Conservation (phyloP, 495 filamentous ascomycete species). For the Xylaria palmicola region DNA sequence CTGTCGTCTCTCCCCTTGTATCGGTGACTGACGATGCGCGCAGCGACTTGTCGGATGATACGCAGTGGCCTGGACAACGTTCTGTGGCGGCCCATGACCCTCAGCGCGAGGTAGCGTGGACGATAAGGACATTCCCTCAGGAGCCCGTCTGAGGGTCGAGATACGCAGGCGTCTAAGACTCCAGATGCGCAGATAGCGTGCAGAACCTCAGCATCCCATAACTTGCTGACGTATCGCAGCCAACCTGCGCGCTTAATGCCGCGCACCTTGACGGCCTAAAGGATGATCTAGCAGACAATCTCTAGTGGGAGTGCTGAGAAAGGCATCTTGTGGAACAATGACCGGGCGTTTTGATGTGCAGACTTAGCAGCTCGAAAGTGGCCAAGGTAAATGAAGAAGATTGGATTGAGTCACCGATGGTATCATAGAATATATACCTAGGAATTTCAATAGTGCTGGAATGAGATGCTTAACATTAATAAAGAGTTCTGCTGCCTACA, state of each 20-base stretch:
- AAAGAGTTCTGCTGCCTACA: no score
- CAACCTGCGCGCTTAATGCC: background rate
- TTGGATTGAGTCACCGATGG: background rate
- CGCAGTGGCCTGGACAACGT: background rate
- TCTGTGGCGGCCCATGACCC: background rate
- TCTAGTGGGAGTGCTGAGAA: background rate
- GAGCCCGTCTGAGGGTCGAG: background rate
- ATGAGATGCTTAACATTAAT: no score
- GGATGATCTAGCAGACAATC: conserved; percentile 5
- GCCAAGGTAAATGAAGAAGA: background rate
- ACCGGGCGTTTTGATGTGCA: background rate
- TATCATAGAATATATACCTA: no score
- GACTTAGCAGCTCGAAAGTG: background rate
- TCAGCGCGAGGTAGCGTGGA: background rate
- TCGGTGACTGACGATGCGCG: conserved; percentile 1
- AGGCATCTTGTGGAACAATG: background rate
- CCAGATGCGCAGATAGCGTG: background rate
- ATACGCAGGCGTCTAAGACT: background rate
- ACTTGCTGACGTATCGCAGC: conserved; percentile 1
- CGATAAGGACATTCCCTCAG: background rate
- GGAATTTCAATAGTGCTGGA: no score
- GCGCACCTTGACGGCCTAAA: background rate
- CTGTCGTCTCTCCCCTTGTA: conserved; percentile 1
- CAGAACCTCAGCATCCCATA: background rate
- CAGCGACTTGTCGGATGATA: background rate